Evolutionary conservation across 768 basidiomycete genomes (phyloP).

Genomic region (Mycena alexandri): DNA sequence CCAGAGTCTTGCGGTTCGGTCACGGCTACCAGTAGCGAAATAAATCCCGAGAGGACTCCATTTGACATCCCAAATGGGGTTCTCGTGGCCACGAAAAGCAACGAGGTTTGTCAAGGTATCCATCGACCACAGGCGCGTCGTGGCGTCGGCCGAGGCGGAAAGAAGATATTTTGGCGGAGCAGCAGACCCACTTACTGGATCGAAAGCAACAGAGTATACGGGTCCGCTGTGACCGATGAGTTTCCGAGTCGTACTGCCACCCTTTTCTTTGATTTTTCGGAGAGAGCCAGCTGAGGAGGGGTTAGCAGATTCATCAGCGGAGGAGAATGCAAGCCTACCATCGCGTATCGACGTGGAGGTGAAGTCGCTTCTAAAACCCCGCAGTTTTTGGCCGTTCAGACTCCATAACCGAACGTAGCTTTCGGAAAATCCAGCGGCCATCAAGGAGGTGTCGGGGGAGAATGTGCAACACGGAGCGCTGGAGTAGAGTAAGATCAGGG

Average conservation of each 20-base stretch:
- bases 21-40: slow-evolving; percentile 95
- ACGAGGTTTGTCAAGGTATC: slow-evolving; percentile 95
- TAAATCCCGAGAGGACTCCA: slow-evolving; percentile 99
- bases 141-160: slow-evolving; percentile 93
- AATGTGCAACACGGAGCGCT: slow-evolving; percentile 91
- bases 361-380: slow-evolving; percentile 83
- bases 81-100: slow-evolving; percentile 95
- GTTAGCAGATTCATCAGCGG: slow-evolving; percentile 1
- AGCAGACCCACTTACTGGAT: slow-evolving; percentile 90
- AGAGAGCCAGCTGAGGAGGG: slow-evolving; percentile 56
- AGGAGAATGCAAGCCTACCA: slow-evolving; percentile 58
- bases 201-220: slow-evolving; percentile 94
- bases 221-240: slow-evolving; percentile 97
- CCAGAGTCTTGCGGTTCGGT: slow-evolving; percentile 96
- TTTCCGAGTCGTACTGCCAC: slow-evolving; percentile 89
- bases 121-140: slow-evolving; percentile 93
- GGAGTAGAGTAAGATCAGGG: slow-evolving; percentile 18
- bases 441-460: slow-evolving; percentile 89
- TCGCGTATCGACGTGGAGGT: slow-evolving; percentile 74
- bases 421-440: slow-evolving; percentile 96
- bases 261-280: slow-evolving; percentile 81
- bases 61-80: slow-evolving; percentile 98
- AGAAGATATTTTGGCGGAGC: slow-evolving; percentile 88
- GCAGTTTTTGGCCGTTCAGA: slow-evolving; percentile 90
- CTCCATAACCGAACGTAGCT: slow-evolving; percentile 97